Percentiles rank a stretch among this genome's conserved stretches.
phyloP scores from a whole-genome alignment of 495 filamentous ascomycete species.

The Tuber umbilicatum region DNA sequence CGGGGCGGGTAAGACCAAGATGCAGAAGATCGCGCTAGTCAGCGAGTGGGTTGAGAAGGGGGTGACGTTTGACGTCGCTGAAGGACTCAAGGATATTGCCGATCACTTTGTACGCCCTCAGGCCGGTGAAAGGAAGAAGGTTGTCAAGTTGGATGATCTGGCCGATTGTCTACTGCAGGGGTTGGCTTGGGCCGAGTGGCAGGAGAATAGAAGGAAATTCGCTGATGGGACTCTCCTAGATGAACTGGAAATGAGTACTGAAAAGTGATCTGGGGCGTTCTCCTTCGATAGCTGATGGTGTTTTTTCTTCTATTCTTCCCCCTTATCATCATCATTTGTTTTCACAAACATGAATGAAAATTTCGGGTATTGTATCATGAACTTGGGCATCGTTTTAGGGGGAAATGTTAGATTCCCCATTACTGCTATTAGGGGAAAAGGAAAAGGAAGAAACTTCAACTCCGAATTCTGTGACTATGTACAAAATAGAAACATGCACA shows the following conservation, averaged over 20 bases:
- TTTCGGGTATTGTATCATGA: not conserved
- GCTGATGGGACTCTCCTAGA: constrained; percentile 39
- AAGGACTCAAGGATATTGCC: constrained; percentile 44
- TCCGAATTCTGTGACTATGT: not conserved
- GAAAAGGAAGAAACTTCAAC: constrained; percentile 1
- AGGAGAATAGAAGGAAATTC: constrained; percentile 56
- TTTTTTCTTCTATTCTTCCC: too few species aligned
- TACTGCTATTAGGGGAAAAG: not conserved
- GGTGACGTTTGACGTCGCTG: constrained; percentile 42
- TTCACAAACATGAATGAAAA: not conserved
- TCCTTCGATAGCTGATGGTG: not conserved
- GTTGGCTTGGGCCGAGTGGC: constrained; percentile 78
- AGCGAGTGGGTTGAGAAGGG: constrained; percentile 49
- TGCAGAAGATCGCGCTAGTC: constrained; percentile 61
- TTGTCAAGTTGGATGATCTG: constrained; percentile 75
- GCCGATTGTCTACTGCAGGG: constrained; percentile 86
- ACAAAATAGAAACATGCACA: not conserved
- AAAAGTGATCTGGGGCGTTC: not conserved
- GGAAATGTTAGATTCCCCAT: not conserved
- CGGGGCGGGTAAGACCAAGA: constrained; percentile 48
- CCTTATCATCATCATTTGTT: not conserved
- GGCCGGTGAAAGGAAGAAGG: constrained; percentile 31
- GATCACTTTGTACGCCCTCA: constrained; percentile 14
- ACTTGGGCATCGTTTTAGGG: not conserved
- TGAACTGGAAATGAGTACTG: constrained; percentile 12